phyloP scores from a whole-genome alignment of 192 early-diverging fungal genomes.

The Nowakowskiella sp. region DNA sequence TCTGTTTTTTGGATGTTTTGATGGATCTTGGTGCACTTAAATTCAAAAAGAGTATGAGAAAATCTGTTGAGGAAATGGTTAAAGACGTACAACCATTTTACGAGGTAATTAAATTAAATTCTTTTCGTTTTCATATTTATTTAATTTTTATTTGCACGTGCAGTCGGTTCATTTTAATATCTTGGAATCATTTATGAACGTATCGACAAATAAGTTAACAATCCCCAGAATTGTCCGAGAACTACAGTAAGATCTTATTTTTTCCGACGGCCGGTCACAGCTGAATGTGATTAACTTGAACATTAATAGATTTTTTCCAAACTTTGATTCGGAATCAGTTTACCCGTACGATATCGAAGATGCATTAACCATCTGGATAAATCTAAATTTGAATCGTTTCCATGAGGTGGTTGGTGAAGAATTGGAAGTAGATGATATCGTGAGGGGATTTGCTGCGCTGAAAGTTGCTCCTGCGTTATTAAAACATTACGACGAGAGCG shows the following conservation, averaged over 20 bases:
- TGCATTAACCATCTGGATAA: conserved; percentile 38
- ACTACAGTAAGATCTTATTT: conserved; percentile 14
- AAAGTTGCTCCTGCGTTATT: too few species aligned
- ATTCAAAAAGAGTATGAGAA: conserved; percentile 25
- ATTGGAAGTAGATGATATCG: too few species aligned
- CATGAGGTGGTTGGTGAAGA: too few species aligned
- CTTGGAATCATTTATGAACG: conserved; percentile 30
- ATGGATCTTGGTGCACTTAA: conserved; percentile 26
- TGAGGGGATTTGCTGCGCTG: too few species aligned
- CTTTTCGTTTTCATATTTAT: not conserved
- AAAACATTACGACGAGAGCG: too few species aligned
- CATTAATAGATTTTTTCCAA: not conserved
- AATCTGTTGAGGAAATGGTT: conserved; percentile 38
- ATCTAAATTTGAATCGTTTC: too few species aligned
- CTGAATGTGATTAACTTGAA: conserved; percentile 7
- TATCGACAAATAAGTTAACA: conserved; percentile 1
- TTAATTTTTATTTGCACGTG: not conserved
- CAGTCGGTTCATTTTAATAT: conserved; percentile 41
- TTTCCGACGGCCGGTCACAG: too few species aligned
- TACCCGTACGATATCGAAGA: conserved; percentile 49
- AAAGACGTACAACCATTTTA: conserved; percentile 40
- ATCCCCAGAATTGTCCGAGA: conserved; percentile 22
- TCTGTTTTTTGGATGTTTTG: conserved; percentile 25
- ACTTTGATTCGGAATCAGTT: not conserved
- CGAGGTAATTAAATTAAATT: conserved; percentile 24